A percentile compares a stretch with the other conserved stretches of the same genome.
These are phyloP conservation scores for Amanita exitialis DNA, from an alignment of 768 basidiomycete species.

Conservation along the genomic window DNA sequence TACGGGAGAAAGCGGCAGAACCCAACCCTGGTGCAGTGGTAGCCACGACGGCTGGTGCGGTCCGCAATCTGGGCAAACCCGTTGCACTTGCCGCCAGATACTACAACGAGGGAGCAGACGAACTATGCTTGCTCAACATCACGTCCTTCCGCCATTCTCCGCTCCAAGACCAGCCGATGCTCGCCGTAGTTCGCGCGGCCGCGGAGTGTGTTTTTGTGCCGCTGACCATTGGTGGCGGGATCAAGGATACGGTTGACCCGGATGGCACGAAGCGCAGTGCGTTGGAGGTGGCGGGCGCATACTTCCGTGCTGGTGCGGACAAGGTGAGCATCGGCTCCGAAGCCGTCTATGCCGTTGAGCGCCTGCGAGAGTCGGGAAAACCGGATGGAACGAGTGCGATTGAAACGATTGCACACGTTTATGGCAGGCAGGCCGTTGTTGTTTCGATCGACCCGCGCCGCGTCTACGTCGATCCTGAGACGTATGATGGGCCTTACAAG, in stretches of 20 bases:
- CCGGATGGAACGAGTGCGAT: conserved; percentile 78
- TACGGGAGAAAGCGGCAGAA: conserved; percentile 61
- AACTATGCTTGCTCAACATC: conserved; percentile 96
- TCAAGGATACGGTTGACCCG: conserved; percentile 92
- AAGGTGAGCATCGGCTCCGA: conserved; percentile 98
- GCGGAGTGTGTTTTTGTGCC: conserved; percentile 91
- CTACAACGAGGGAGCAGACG: conserved; percentile 85
- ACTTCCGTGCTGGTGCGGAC: conserved; percentile 96
- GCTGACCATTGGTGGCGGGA: conserved; percentile 97
- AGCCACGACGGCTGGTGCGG: conserved; percentile 54
- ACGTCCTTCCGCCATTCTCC: conserved; percentile 98
- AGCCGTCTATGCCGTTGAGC: conserved; percentile 91
- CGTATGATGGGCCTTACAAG: conserved; percentile 62
- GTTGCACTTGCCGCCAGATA: conserved; percentile 85
- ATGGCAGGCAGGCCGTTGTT: conserved; percentile 96
- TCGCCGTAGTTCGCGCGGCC: conserved; percentile 85
- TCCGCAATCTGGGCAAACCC: conserved; percentile 96
- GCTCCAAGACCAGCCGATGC: conserved; percentile 94
- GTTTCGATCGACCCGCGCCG: conserved; percentile 93
- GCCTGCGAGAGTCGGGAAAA: conserved; percentile 42
- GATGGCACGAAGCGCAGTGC: conserved; percentile 84
- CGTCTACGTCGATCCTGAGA: conserved; percentile 59
- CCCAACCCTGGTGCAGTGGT: conserved; percentile 14
- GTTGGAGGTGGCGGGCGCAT: conserved; percentile 89
- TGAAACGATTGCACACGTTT: conserved; percentile 81